Evolutionary conservation across 768 basidiomycete genomes (phyloP).

Genomic region (Leccinellum luteum): DNA sequence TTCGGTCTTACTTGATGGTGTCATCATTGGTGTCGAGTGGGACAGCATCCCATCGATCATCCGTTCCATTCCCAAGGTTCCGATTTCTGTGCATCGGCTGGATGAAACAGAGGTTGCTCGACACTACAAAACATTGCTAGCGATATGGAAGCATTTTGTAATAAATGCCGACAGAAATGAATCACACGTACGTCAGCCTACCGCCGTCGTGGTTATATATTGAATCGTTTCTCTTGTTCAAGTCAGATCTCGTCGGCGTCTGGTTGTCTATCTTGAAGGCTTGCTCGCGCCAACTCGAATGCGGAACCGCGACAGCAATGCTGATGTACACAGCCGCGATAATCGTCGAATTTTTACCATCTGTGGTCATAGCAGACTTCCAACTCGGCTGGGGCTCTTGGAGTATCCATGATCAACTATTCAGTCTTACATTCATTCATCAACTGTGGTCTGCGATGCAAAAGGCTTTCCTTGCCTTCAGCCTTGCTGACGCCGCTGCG

Average conservation of each 20-base stretch:
- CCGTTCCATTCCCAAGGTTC: conserved; percentile 24
- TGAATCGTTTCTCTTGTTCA: conserved; percentile 3
- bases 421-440: conserved; percentile 38
- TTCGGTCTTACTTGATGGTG: conserved; percentile 44
- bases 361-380: not conserved
- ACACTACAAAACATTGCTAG: conserved; percentile 39
- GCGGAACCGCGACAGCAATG: conserved; percentile 33
- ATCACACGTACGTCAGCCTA: conserved; percentile 25
- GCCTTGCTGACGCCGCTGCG: conserved; percentile 45
- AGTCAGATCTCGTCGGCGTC: conserved; percentile 41
- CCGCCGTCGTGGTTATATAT: not conserved
- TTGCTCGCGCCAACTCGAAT: conserved; percentile 43
- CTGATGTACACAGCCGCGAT: conserved; percentile 34
- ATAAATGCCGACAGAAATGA: conserved; percentile 14
- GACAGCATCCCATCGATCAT: conserved; percentile 27
- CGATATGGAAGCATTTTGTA: conserved; percentile 37
- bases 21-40: conserved; percentile 31
- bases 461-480: conserved; percentile 42
- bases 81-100: conserved; percentile 31
- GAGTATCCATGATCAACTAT: conserved; percentile 32
- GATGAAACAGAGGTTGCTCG: conserved; percentile 37
- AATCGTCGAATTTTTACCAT: conserved; percentile 37
- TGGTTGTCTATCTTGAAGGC: conserved; percentile 61
- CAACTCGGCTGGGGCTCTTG: conserved; percentile 22
- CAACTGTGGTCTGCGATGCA: conserved; percentile 53